phyloP scores from a whole-genome alignment of 192 early-diverging fungal species.

The Coemansia sp. region DNA sequence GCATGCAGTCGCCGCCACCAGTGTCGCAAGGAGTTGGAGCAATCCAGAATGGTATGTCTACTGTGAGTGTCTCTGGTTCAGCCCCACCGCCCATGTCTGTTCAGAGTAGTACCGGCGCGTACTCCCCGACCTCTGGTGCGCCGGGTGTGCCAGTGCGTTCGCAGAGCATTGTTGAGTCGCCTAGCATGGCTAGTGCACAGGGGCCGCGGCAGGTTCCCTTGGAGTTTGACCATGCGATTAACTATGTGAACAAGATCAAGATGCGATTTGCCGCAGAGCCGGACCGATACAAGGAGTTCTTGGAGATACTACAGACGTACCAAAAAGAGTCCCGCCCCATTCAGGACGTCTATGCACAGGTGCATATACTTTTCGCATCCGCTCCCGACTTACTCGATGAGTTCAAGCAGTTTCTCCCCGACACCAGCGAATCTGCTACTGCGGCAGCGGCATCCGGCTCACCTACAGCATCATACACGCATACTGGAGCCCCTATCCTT shows the following conservation, averaged over 20 bases:
- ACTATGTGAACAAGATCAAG: conserved; percentile 99
- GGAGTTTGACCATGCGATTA: conserved; percentile 98
- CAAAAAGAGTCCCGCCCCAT: conserved; percentile 96
- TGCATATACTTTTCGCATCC: conserved; percentile 80
- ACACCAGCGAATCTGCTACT: conserved; percentile 64
- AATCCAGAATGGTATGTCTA: background rate
- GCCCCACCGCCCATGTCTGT: background rate
- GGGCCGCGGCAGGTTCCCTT: conserved; percentile 68
- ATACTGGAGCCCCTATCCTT: conserved; percentile 10
- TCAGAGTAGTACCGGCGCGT: background rate
- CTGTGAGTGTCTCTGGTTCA: conserved; percentile 4
- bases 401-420: conserved; percentile 98
- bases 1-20: conserved; percentile 21
- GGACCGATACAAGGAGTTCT: conserved; percentile 95
- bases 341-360: conserved; percentile 95
- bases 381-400: conserved; percentile 92
- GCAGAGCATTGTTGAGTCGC: conserved; percentile 31
- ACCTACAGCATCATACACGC: conserved; percentile 27
- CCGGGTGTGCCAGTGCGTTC: conserved; percentile 22
- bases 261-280: conserved; percentile 90
- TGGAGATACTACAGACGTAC: conserved; percentile 97
- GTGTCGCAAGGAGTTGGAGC: conserved; percentile 9
- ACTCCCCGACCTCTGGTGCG: background rate
- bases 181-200: conserved; percentile 27
- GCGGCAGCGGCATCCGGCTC: conserved; percentile 25